Conservation (phyloP, 176 grass and related monocot species). For the Carex cristatella region DNA sequence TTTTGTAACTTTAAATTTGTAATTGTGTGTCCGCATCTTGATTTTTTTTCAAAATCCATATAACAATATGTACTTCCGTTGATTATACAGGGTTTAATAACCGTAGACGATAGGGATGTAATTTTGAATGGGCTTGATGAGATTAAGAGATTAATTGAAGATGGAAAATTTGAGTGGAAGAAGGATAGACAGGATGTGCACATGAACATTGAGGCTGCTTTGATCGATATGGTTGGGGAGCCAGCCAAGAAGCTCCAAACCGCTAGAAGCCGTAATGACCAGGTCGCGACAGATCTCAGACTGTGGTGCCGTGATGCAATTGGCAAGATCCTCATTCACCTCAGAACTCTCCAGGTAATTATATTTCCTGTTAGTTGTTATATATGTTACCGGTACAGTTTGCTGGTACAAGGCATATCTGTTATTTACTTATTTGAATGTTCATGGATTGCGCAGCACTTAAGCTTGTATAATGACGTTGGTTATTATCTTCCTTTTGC, state of each 20-base stretch:
- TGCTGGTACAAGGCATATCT: neutral
- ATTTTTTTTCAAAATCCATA: neutral
- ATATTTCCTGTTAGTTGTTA: conserved; percentile 14
- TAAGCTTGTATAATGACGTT: neutral
- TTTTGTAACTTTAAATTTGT: neutral
- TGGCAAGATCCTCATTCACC: conserved; percentile 75
- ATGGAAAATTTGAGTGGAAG: conserved; percentile 85
- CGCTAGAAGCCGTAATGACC: conserved; percentile 92
- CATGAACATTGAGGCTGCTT: conserved; percentile 96
- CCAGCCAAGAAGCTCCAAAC: conserved; percentile 96
- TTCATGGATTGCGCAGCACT: neutral
- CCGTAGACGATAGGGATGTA: conserved; percentile 55
- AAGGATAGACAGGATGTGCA: conserved; percentile 87
- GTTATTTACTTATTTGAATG: neutral
- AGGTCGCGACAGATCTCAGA: conserved; percentile 87
- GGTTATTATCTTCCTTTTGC: neutral
- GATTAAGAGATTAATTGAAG: conserved; percentile 74
- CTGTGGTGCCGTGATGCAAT: conserved; percentile 91
- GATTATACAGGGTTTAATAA: conserved; percentile 72
- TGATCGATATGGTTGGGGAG: conserved; percentile 86
- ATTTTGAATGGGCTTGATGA: conserved; percentile 82
- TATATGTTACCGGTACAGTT: neutral
- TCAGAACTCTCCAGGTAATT: conserved; percentile 80
- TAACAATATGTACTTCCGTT: neutral
- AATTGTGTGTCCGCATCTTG: neutral